Percentiles rank a stretch among this genome's conserved stretches.
Conservation (phyloP, 495 filamentous ascomycete species). For the Penicillium odoratum region DNA sequence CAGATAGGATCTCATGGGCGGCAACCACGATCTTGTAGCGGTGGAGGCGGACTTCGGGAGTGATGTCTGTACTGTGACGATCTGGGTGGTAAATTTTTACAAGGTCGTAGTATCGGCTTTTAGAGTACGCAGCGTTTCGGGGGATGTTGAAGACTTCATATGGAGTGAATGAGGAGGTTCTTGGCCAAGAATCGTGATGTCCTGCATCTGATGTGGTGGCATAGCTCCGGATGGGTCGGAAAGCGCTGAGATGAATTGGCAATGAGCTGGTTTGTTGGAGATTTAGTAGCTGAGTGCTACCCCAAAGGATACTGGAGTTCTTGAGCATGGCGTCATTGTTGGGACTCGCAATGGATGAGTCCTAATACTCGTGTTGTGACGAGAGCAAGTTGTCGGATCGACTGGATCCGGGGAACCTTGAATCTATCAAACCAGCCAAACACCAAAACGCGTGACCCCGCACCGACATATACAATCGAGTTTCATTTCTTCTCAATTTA, state of each 20-base stretch:
- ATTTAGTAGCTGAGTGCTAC: conserved; percentile 33
- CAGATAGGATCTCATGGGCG: conserved; percentile 87
- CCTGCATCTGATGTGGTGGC: conserved; percentile 30
- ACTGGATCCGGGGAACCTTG: neutral
- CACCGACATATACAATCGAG: too few species aligned
- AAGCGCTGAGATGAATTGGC: conserved; percentile 8
- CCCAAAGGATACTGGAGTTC: conserved; percentile 27
- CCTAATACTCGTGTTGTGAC: conserved; percentile 15
- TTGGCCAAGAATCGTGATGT: conserved; percentile 40
- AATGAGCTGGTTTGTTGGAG: conserved; percentile 22
- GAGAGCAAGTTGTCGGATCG: neutral
- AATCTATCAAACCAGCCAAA: neutral
- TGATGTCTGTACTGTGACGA: conserved; percentile 54
- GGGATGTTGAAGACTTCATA: conserved; percentile 82
- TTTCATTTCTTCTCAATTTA: too few species aligned
- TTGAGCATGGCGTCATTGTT: conserved; percentile 45
- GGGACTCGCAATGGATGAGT: conserved; percentile 18
- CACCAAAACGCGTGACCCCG: neutral
- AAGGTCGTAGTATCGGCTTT: conserved; percentile 79
- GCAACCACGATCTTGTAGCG: conserved; percentile 84
- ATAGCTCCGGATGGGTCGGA: conserved; percentile 25
- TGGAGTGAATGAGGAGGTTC: conserved; percentile 58
- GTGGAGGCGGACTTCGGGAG: conserved; percentile 64
- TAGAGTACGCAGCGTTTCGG: conserved; percentile 69
- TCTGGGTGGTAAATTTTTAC: conserved; percentile 97